Base-by-base conservation (phyloP, 352 stramenopile species). In the Globisporangium spinosum region DNA sequence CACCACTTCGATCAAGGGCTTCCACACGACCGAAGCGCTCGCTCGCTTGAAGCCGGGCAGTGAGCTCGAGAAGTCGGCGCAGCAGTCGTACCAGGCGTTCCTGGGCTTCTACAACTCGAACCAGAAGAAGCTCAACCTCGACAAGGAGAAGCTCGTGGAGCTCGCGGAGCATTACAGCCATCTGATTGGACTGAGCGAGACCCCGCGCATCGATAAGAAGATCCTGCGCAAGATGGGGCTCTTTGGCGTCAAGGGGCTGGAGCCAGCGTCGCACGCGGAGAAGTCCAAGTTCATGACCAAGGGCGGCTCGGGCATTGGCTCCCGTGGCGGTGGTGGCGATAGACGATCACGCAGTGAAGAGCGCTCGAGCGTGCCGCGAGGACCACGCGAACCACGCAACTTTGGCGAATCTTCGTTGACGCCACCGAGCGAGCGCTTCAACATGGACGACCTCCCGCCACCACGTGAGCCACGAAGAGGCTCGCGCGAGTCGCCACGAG, bases 21-120 rank as follows among this genome's bases (percentile, higher is more conserved):
- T 82, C 22, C 35, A 59, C 22, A 61, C 56, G 8, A 29, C 22
- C 9, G 56, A 76, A 54, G 35, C 71, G 70, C 45, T 83, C 15
- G 67, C 77, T 29, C 77, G 64, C 12, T 63, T 92, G 13, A 78
- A 85, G 9, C 47, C 29, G 1, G 72, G 86, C 53, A 76, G 63
- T 20, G 85, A 93, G 29, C 69, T 96, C 22, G 80, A 90, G 58
- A 90, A 93, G 68, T 89, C 83, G 51, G 89, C 83, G 12, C 81
- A 88, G 73, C 77, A 93, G 69, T 96, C 94, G 61, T 99, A 98
- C 75, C 83, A 97, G 76, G 94, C 95, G 40, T 98, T 88, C 86
- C 83, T 99, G 35, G 96, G 96, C 15, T 99, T 97, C 76, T 98
- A 99, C 92, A 92, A 93, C 72, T 66, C 58, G 58, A 70, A 93